These are phyloP conservation scores for Umbelopsis sp. DNA, from an alignment of 371 early-diverging fungal genomes.

Conservation along the genomic window DNA sequence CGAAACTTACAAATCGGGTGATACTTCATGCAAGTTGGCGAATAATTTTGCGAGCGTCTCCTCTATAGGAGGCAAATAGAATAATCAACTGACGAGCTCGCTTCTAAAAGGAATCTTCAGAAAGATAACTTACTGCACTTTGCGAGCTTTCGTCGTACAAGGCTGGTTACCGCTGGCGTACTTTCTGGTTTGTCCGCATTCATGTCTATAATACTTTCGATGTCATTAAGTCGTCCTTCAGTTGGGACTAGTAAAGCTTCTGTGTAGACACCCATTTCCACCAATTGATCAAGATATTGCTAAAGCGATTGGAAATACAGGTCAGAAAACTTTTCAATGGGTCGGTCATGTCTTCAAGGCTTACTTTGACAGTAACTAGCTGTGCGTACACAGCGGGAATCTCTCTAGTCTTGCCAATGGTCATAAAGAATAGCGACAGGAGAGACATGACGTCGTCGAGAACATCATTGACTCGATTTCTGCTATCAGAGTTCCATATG, in stretches of 20 bases:
- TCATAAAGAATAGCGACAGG: slow-evolving; percentile 79
- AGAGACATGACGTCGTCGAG: slow-evolving; percentile 82
- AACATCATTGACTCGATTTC: slow-evolving; percentile 73
- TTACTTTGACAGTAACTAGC: slow-evolving; percentile 77
- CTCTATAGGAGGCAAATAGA: slow-evolving; percentile 24
- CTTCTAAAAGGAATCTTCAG: neutral
- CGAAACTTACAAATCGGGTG: slow-evolving; percentile 40
- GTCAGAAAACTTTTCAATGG: neutral
- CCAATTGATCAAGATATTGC: slow-evolving; percentile 74
- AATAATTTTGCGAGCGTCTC: slow-evolving; percentile 30
- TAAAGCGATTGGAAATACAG: slow-evolving; percentile 23
- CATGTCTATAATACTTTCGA: slow-evolving; percentile 59
- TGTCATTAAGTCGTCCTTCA: slow-evolving; percentile 59
- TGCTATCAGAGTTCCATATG: slow-evolving; percentile 39
- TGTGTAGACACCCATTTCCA: slow-evolving; percentile 72
- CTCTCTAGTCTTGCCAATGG: slow-evolving; percentile 76
- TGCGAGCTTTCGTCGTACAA: slow-evolving; percentile 59
- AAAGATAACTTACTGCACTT: slow-evolving; percentile 52
- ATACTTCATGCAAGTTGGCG: slow-evolving; percentile 46
- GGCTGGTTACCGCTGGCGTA: slow-evolving; percentile 52
- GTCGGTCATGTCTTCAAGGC: slow-evolving; percentile 10
- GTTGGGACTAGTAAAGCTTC: slow-evolving; percentile 67
- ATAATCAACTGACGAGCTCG: slow-evolving; percentile 9
- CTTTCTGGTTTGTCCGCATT: slow-evolving; percentile 43
- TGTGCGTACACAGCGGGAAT: slow-evolving; percentile 82